Evolutionary conservation across 2,329 filamentous ascomycete genomes (phyloP).

Genomic region (Epicoccum sorghinum): DNA sequence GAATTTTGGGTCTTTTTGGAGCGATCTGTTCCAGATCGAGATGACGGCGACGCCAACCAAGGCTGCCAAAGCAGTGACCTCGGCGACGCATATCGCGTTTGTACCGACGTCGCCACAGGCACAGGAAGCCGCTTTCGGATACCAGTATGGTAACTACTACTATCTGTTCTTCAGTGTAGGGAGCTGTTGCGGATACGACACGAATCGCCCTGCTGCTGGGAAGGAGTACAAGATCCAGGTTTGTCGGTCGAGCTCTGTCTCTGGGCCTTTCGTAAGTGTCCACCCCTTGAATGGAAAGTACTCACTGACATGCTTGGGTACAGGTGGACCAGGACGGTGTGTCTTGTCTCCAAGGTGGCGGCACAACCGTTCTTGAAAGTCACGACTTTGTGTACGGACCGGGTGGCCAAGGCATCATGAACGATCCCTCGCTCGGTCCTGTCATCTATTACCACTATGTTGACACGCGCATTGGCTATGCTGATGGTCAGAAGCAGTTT

Average conservation of each 20-base stretch:
- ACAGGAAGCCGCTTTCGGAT: constrained; percentile 62
- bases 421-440: constrained; percentile 53
- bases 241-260: constrained; percentile 60
- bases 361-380: constrained; percentile 62
- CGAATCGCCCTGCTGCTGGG: constrained; percentile 56
- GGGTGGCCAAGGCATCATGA: constrained; percentile 64
- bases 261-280: constrained; percentile 55
- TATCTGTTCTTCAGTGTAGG: constrained; percentile 69
- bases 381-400: constrained; percentile 66
- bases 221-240: constrained; percentile 68
- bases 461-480: constrained; percentile 57
- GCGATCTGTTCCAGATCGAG: constrained; percentile 65
- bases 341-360: constrained; percentile 60
- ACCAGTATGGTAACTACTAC: constrained; percentile 61
- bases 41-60: constrained; percentile 48
- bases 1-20: constrained; percentile 72
- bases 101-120: constrained; percentile 57
- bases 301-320: not conserved
- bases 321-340: constrained; percentile 58
- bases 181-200: constrained; percentile 64
- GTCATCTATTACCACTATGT: constrained; percentile 17
- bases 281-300: not conserved
- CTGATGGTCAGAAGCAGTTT: constrained; percentile 54
- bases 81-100: constrained; percentile 57
- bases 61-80: constrained; percentile 36